These are phyloP conservation scores for Didymella exigua DNA, from an alignment of 2,329 filamentous ascomycete genomes.

Conservation along the genomic window DNA sequence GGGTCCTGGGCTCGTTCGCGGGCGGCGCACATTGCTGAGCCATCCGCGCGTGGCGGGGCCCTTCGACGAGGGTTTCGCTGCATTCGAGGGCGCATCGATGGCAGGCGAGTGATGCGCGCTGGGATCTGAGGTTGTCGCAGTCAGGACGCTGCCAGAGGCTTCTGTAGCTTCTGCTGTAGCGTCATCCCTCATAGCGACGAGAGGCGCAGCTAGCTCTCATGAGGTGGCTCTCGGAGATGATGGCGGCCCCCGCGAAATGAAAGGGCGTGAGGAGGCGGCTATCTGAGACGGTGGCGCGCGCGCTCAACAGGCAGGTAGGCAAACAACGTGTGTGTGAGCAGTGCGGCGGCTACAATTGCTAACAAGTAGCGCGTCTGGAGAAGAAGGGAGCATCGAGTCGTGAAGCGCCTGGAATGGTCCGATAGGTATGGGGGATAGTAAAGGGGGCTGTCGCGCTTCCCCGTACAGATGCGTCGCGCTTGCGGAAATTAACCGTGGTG, in stretches of 20 bases:
- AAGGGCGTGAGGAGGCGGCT: conserved; percentile 25
- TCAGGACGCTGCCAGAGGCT: conserved; percentile 28
- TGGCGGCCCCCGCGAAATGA: conserved; percentile 38
- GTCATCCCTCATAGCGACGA: conserved; percentile 42
- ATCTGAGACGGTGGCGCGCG: conserved; percentile 24
- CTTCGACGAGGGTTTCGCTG: conserved; percentile 21
- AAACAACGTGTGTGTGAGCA: conserved; percentile 14
- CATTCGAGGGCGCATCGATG: conserved; percentile 17
- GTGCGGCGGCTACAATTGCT: conserved; percentile 21
- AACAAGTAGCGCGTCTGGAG: conserved; percentile 25
- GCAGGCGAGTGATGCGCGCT: conserved; percentile 1
- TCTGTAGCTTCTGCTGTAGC: conserved; percentile 24
- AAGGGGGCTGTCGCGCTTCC: conserved; percentile 8
- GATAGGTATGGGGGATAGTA: conserved; percentile 9
- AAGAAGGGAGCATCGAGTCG: conserved; percentile 16
- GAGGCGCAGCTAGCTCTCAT: conserved; percentile 39
- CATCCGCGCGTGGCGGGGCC: conserved; percentile 41
- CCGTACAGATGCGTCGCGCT: conserved; percentile 9
- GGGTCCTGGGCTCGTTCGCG: conserved; percentile 46
- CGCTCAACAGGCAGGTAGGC: conserved; percentile 10
- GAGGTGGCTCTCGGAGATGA: conserved; percentile 32
- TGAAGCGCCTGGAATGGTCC: conserved; percentile 6
- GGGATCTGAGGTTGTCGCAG: conserved; percentile 19
- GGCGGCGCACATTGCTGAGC: conserved; percentile 46
- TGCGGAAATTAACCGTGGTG: conserved; percentile 14